phyloP scores from a whole-genome alignment of 2,329 filamentous ascomycete species.

The Penicillium sp. region DNA sequence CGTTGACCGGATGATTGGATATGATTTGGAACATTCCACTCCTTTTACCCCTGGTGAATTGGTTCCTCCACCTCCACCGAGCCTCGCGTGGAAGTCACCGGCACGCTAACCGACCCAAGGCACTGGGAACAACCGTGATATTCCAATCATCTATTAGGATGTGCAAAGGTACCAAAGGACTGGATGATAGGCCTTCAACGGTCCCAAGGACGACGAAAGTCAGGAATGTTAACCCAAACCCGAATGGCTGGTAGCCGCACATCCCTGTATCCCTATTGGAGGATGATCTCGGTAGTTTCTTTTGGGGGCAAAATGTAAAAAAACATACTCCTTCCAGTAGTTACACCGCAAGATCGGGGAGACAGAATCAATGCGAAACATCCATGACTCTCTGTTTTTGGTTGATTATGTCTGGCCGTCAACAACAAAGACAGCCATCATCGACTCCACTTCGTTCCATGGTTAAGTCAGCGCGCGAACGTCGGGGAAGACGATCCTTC shows the following conservation, averaged over 20 bases:
- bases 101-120: constrained; percentile 12
- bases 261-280: not conserved
- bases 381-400: not conserved
- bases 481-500: constrained; percentile 15
- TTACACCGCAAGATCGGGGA: too few species aligned
- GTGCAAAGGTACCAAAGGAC: constrained; percentile 6
- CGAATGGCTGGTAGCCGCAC: not conserved
- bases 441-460: too few species aligned
- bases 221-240: not conserved
- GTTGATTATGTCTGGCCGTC: too few species aligned
- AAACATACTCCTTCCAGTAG: not conserved
- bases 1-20: too few species aligned
- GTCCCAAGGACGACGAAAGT: constrained; percentile 1
- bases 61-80: too few species aligned
- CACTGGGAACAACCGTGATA: constrained; percentile 9
- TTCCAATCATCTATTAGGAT: constrained; percentile 6
- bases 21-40: too few species aligned
- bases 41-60: too few species aligned
- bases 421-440: not conserved
- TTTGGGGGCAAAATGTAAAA: not conserved
- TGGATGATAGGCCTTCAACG: constrained; percentile 12
- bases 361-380: too few species aligned
- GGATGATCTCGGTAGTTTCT: not conserved
- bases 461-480: not conserved
- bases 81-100: not conserved